A percentile compares a stretch with the other conserved stretches of the same genome.
Evolutionary conservation across 2,329 filamentous ascomycete species (phyloP).

Genomic region (Cordyceps cicadae): DNA sequence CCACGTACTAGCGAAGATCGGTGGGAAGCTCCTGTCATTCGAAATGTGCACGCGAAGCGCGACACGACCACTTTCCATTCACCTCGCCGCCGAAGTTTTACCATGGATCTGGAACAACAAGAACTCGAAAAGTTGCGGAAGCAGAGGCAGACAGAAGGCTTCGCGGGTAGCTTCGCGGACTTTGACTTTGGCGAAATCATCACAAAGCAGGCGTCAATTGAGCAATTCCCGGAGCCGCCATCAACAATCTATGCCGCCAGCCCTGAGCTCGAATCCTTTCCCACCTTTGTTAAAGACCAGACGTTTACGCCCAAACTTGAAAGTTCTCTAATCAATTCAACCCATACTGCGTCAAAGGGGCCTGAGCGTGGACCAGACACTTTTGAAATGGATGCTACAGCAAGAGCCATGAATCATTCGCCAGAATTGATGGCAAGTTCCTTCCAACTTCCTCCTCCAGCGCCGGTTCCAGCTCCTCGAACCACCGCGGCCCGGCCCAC

Average conservation of each 20-base stretch:
- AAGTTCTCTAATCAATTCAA: neutral
- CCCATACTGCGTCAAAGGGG: neutral
- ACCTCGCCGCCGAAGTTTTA: slow-evolving; percentile 39
- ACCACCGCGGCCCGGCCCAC: neutral
- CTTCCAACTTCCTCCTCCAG: neutral
- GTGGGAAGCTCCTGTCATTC: slow-evolving; percentile 34
- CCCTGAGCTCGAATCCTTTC: neutral
- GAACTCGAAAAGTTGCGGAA: slow-evolving; percentile 17
- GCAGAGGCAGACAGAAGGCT: slow-evolving; percentile 22
- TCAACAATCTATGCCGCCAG: neutral
- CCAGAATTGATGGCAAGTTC: neutral
- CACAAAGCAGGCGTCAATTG: slow-evolving; percentile 13
- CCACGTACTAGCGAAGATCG: slow-evolving; percentile 33
- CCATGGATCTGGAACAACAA: slow-evolving; percentile 36
- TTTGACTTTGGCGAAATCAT: slow-evolving; percentile 31
- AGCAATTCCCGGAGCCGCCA: slow-evolving; percentile 2
- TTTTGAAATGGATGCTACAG: neutral
- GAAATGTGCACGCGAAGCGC: slow-evolving; percentile 40
- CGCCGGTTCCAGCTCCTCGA: neutral
- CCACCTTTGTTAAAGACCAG: neutral
- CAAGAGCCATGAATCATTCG: neutral
- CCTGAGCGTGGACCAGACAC: neutral
- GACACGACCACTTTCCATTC: slow-evolving; percentile 41
- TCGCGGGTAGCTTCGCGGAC: slow-evolving; percentile 29
- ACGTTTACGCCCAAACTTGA: neutral